Evolutionary conservation across 257 asterid species (phyloP).

Genomic region (Eucommia ulmoides): DNA sequence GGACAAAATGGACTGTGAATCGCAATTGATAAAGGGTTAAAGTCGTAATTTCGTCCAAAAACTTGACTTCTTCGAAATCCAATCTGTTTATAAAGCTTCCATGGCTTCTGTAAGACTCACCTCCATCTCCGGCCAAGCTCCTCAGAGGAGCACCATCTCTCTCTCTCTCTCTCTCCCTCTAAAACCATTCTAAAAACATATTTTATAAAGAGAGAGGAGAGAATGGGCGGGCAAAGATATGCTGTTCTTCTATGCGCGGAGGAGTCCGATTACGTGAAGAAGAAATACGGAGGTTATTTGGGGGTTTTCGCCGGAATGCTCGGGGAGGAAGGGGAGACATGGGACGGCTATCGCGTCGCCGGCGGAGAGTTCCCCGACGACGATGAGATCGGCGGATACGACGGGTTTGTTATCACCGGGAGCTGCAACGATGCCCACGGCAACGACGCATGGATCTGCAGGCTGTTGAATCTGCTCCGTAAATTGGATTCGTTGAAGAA

Average conservation of each 20-base stretch:
- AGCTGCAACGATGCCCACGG: neutral
- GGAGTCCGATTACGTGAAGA: neutral
- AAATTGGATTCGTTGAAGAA: neutral
- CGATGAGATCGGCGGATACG: neutral
- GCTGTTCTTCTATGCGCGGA: neutral
- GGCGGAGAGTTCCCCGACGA: neutral
- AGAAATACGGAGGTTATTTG: neutral
- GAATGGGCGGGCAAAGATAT: neutral
- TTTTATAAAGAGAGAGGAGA: too few relatives aligned
- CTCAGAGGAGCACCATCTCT: too few relatives aligned
- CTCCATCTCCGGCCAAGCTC: too few relatives aligned
- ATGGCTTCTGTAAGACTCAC: too few relatives aligned
- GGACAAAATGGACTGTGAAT: too few relatives aligned
- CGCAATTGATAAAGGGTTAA: too few relatives aligned
- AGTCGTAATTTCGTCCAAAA: too few relatives aligned
- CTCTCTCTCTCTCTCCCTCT: too few relatives aligned
- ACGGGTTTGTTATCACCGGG: neutral
- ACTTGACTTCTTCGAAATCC: too few relatives aligned
- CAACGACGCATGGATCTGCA: neutral
- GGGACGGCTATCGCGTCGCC: neutral
- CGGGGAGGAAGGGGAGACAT: neutral
- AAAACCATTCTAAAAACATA: too few relatives aligned
- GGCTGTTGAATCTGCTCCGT: neutral
- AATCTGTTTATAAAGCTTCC: too few relatives aligned
- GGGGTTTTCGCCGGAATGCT: neutral